Evolutionary conservation across 225 moss, liverwort and hornwort genomes (phyloP).

Genomic region (Neckera pumila): DNA sequence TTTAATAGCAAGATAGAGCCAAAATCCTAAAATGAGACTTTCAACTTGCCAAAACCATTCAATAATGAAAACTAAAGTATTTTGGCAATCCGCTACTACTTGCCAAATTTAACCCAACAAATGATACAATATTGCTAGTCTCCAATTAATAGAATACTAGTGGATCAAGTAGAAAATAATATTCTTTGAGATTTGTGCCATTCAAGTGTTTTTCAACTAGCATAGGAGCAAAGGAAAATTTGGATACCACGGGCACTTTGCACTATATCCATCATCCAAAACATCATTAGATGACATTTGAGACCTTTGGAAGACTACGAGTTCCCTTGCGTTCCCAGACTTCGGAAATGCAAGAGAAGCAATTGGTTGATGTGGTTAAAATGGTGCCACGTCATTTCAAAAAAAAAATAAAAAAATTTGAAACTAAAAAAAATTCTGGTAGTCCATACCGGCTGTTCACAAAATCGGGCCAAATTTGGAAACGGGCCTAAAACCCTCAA

Average conservation of each 20-base stretch:
- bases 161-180: background rate
- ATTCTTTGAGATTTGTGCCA: accelerated
- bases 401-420: too few relatives aligned
- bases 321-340: too few relatives aligned
- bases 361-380: too few relatives aligned
- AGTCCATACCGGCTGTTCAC: too few relatives aligned
- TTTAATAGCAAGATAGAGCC: accelerated
- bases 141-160: background rate
- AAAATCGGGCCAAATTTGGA: too few relatives aligned
- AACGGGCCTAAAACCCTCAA: too few relatives aligned
- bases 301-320: too few relatives aligned
- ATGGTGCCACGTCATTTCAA: too few relatives aligned
- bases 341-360: too few relatives aligned
- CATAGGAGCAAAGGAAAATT: background rate
- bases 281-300: too few relatives aligned
- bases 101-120: background rate
- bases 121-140: background rate
- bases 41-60: background rate
- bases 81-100: background rate
- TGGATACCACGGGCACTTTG: background rate
- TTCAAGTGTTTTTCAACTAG: background rate
- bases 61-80: background rate
- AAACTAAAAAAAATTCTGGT: too few relatives aligned
- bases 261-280: background rate
- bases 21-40: background rate